Percentiles rank a stretch among this genome's conserved stretches.
Evolutionary conservation across 73 alveolate genomes (phyloP).

Genomic region (Tetrahymena elliotti): DNA sequence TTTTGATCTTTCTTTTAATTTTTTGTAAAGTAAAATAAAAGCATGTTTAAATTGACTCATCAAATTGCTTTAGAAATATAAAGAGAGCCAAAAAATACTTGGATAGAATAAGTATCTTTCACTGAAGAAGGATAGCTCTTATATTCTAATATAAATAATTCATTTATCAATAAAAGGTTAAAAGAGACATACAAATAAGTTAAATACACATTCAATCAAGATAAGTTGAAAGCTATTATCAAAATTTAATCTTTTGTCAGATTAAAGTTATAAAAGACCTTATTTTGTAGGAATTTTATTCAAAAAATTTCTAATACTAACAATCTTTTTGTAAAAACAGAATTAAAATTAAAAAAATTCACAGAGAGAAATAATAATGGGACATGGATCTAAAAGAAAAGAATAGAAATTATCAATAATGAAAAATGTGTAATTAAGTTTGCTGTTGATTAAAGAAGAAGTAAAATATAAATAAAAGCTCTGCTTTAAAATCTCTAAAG

Average conservation of each 20-base stretch:
- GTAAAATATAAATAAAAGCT: neutral
- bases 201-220: neutral
- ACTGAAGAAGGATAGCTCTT: neutral
- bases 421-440: neutral
- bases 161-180: neutral
- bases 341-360: neutral
- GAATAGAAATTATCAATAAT: neutral
- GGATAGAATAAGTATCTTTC: neutral
- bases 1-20: neutral
- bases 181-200: neutral
- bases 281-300: neutral
- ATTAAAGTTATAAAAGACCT: neutral
- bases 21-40: neutral
- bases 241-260: neutral
- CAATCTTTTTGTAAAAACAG: neutral
- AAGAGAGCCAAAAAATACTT: neutral
- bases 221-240: neutral
- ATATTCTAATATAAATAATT: neutral
- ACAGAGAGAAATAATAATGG: neutral
- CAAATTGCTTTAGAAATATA: neutral
- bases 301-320: neutral
- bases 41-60: neutral
- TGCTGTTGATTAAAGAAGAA: neutral
- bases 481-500: neutral
- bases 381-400: neutral